phyloP scores from a whole-genome alignment of 176 grass and related monocot genomes.

The Musa itinerans region DNA sequence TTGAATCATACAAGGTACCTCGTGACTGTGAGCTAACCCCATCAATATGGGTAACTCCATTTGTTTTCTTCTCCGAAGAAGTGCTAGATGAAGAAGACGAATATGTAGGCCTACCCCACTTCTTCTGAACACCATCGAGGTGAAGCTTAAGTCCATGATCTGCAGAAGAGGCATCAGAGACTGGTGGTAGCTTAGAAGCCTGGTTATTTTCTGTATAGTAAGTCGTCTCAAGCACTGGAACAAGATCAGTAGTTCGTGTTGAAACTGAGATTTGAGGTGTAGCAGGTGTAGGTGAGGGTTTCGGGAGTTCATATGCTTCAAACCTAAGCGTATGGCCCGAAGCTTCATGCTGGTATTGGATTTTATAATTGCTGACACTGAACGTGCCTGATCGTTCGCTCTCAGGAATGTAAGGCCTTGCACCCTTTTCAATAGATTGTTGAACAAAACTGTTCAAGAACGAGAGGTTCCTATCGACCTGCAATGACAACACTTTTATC shows the following conservation, averaged over 20 bases:
- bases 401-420: constrained; percentile 71
- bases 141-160: constrained; percentile 66
- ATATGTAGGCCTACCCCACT: constrained; percentile 87
- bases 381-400: constrained; percentile 53
- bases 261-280: constrained; percentile 32
- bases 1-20: constrained; percentile 45
- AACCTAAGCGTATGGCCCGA: constrained; percentile 79
- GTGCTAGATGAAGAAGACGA: constrained; percentile 74
- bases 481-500: constrained; percentile 27
- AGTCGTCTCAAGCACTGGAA: constrained; percentile 56
- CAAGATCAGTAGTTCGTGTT: constrained; percentile 45
- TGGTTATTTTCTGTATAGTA: constrained; percentile 63
- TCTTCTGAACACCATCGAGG: constrained; percentile 92
- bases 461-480: constrained; percentile 67
- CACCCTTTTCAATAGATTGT: constrained; percentile 89
- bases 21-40: constrained; percentile 36
- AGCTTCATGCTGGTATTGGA: constrained; percentile 69
- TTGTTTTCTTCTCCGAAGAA: constrained; percentile 41
- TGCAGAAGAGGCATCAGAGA: constrained; percentile 45
- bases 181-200: constrained; percentile 34
- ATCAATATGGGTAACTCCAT: constrained; percentile 49
- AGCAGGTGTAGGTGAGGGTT: constrained; percentile 34
- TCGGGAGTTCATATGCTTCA: constrained; percentile 95
- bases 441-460: constrained; percentile 71
- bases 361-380: constrained; percentile 43